A percentile compares a stretch with the other conserved stretches of the same genome.
Conservation (phyloP, 768 basidiomycete genomes). For the Hydnomerulius pinastri region DNA sequence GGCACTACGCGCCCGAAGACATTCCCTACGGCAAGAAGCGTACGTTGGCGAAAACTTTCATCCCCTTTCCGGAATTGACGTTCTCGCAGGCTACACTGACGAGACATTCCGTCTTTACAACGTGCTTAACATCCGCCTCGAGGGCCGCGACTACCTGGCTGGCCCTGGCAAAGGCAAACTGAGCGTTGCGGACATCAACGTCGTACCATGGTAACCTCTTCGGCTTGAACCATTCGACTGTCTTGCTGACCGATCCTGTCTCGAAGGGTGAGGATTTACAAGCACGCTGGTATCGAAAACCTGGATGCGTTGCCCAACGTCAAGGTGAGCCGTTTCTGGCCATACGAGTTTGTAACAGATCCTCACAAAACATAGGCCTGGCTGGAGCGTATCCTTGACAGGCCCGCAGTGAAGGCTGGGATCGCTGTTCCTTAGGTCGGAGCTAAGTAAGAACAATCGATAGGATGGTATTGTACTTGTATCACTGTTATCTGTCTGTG, state of each 20-base stretch:
- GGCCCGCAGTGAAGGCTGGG: slow-evolving; percentile 26
- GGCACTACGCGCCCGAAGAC: slow-evolving; percentile 60
- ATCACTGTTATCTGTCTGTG: no score
- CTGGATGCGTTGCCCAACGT: slow-evolving; percentile 67
- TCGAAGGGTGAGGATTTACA: slow-evolving; percentile 55
- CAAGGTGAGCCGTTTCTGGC: slow-evolving; percentile 40
- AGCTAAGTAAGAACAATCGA: neutral
- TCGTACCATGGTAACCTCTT: slow-evolving; percentile 54
- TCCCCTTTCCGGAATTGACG: neutral
- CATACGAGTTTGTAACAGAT: neutral
- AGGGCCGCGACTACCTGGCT: slow-evolving; percentile 73
- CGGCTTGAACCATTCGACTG: neutral
- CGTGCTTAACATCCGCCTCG: slow-evolving; percentile 81
- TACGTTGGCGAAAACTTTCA: slow-evolving; percentile 26
- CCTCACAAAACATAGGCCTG: slow-evolving; percentile 22
- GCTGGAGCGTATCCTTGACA: slow-evolving; percentile 27
- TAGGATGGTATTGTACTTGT: slow-evolving; percentile 1
- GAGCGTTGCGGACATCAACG: slow-evolving; percentile 74
- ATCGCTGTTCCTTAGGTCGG: slow-evolving; percentile 14
- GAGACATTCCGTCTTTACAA: slow-evolving; percentile 83
- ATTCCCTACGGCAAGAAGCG: slow-evolving; percentile 70
- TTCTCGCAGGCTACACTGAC: slow-evolving; percentile 62
- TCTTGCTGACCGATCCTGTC: neutral
- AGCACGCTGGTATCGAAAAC: slow-evolving; percentile 50
- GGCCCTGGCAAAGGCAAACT: slow-evolving; percentile 71